These are phyloP conservation scores for Lactarius vividus DNA, from an alignment of 768 basidiomycete species.

Conservation along the genomic window DNA sequence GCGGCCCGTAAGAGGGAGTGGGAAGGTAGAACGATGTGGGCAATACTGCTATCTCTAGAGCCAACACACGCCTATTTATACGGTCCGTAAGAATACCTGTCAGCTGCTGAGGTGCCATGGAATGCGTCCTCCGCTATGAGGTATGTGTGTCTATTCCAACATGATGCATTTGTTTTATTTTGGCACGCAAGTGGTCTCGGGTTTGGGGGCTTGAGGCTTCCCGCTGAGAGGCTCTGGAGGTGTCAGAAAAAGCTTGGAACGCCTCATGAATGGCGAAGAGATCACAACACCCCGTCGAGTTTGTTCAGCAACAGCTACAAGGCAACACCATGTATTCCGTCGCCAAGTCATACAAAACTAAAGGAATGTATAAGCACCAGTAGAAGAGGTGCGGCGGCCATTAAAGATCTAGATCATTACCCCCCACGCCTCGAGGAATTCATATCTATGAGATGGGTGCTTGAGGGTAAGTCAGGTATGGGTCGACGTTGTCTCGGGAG, in stretches of 20 bases:
- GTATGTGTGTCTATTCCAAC: background rate
- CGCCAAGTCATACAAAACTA: slow-evolving; percentile 9
- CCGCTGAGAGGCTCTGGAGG: background rate
- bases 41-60: background rate
- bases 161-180: background rate
- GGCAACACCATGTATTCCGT: slow-evolving; percentile 6
- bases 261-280: background rate
- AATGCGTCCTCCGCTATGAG: background rate
- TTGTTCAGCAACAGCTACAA: background rate
- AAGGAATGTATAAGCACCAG: slow-evolving; percentile 1
- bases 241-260: background rate
- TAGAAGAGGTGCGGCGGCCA: background rate
- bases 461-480: slow-evolving; percentile 1
- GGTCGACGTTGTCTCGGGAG: slow-evolving; percentile 1
- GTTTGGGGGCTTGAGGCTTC: background rate
- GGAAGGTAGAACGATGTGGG: background rate
- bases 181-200: background rate
- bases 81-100: background rate
- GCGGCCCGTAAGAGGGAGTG: background rate
- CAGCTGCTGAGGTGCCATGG: slow-evolving; percentile 8
- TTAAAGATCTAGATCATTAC: slow-evolving; percentile 6
- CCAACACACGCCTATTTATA: slow-evolving; percentile 2
- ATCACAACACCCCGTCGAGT: background rate
- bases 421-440: slow-evolving; percentile 2
- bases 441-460: background rate